Evolutionary conservation across 352 stramenopile species (phyloP).

Genomic region (Pelagophyceae sp.): DNA sequence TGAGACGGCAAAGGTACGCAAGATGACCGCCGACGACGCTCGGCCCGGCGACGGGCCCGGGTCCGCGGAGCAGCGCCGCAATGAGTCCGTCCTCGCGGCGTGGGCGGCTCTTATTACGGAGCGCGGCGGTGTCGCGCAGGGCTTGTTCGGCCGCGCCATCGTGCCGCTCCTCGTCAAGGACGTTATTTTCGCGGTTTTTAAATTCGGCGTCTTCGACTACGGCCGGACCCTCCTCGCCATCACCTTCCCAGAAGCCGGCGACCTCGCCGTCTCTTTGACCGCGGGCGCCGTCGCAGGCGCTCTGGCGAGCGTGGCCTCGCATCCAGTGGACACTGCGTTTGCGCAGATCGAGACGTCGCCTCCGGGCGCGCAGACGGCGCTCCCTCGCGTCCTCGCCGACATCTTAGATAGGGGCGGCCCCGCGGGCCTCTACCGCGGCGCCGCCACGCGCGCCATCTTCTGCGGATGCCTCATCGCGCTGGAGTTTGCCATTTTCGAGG

Average conservation of each 20-base stretch:
- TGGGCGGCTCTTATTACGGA: neutral
- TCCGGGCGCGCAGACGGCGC: neutral
- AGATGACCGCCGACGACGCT: neutral
- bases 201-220: neutral
- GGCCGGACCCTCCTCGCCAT: neutral
- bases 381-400: neutral
- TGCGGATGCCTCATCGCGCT: neutral
- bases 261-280: neutral
- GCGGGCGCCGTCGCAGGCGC: conserved; percentile 9
- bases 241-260: neutral
- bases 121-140: neutral
- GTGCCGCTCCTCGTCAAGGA: neutral
- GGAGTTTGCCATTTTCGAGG: conserved; percentile 9
- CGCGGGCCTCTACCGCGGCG: neutral
- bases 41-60: neutral
- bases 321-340: neutral
- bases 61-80: neutral
- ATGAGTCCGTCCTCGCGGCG: neutral
- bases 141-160: neutral
- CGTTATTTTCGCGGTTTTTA: neutral
- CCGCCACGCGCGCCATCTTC: neutral
- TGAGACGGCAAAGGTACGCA: neutral
- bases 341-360: neutral
- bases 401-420: neutral
- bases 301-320: neutral